These are phyloP conservation scores for Lactarius sanguifluus DNA, from an alignment of 768 basidiomycete genomes.

Conservation along the genomic window DNA sequence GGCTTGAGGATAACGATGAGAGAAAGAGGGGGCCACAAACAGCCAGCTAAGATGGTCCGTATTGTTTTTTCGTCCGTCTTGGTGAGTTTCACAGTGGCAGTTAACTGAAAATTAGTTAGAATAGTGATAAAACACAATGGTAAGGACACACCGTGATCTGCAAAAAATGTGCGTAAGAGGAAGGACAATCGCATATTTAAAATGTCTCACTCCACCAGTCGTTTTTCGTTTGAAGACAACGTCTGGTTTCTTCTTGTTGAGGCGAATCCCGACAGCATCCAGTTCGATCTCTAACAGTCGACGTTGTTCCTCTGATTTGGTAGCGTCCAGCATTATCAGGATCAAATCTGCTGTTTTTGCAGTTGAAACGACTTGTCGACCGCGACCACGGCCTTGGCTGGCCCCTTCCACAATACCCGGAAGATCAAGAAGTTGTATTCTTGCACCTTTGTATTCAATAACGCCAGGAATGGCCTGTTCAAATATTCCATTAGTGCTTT, in stretches of 20 bases:
- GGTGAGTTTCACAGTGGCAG: slow-evolving; percentile 89
- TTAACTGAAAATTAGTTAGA: slow-evolving; percentile 52
- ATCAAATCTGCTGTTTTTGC: slow-evolving; percentile 69
- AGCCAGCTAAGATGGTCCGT: slow-evolving; percentile 85
- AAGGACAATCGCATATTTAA: slow-evolving; percentile 14
- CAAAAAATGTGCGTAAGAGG: slow-evolving; percentile 16
- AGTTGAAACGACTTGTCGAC: slow-evolving; percentile 92
- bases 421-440: slow-evolving; percentile 92
- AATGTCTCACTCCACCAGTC: slow-evolving; percentile 76
- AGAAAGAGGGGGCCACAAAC: slow-evolving; percentile 40
- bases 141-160: slow-evolving; percentile 65
- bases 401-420: slow-evolving; percentile 96
- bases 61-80: slow-evolving; percentile 95
- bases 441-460: slow-evolving; percentile 89
- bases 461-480: slow-evolving; percentile 92
- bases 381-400: slow-evolving; percentile 87
- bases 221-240: slow-evolving; percentile 93
- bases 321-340: slow-evolving; percentile 89
- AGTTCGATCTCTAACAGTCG: slow-evolving; percentile 87
- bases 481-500: neutral
- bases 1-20: slow-evolving; percentile 1
- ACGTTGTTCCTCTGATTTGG: slow-evolving; percentile 90
- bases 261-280: slow-evolving; percentile 93
- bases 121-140: neutral
- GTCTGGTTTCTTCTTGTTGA: slow-evolving; percentile 90